Percentiles rank a stretch among this genome's conserved stretches.
phyloP scores from a whole-genome alignment of 441 rosid species.

The Metrosideros polymorpha region DNA sequence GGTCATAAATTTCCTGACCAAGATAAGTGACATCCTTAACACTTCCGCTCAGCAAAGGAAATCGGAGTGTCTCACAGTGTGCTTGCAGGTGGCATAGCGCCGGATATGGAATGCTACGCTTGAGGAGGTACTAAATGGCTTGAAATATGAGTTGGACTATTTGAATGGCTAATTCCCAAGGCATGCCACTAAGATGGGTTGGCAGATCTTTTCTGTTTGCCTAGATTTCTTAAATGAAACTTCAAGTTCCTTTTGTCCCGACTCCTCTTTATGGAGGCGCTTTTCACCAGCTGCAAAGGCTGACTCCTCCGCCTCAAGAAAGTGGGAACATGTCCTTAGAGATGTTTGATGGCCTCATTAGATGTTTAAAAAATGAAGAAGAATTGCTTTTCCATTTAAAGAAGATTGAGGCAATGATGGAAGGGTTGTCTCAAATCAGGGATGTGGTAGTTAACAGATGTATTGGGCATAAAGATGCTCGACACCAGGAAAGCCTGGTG shows the following conservation, averaged over 20 bases:
- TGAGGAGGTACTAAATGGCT: slow-evolving; percentile 39
- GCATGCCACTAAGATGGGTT: slow-evolving; percentile 25
- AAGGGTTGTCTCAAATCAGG: slow-evolving; percentile 64
- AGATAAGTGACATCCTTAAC: slow-evolving; percentile 41
- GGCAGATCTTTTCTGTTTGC: slow-evolving; percentile 59
- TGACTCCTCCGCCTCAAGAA: slow-evolving; percentile 18
- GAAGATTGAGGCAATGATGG: slow-evolving; percentile 73
- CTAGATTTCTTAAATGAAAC: slow-evolving; percentile 47
- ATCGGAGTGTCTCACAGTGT: slow-evolving; percentile 38
- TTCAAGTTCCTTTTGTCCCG: slow-evolving; percentile 24
- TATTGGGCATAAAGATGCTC: slow-evolving; percentile 58
- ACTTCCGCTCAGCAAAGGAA: slow-evolving; percentile 67
- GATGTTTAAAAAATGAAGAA: slow-evolving; percentile 31
- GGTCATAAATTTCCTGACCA: slow-evolving; percentile 45
- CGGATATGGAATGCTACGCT: slow-evolving; percentile 63
- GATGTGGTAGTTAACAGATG: slow-evolving; percentile 49
- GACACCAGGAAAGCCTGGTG: slow-evolving; percentile 53
- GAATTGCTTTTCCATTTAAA: slow-evolving; percentile 29
- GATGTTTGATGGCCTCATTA: slow-evolving; percentile 62
- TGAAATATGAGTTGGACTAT: slow-evolving; percentile 46
- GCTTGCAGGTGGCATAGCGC: slow-evolving; percentile 62
- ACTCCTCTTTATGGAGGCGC: slow-evolving; percentile 64
- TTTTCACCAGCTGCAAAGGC: slow-evolving; percentile 34
- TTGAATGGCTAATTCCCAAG: slow-evolving; percentile 22
- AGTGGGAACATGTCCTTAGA: slow-evolving; percentile 81